phyloP scores from a whole-genome alignment of 2,329 filamentous ascomycete species.

The Diatrype stigma region DNA sequence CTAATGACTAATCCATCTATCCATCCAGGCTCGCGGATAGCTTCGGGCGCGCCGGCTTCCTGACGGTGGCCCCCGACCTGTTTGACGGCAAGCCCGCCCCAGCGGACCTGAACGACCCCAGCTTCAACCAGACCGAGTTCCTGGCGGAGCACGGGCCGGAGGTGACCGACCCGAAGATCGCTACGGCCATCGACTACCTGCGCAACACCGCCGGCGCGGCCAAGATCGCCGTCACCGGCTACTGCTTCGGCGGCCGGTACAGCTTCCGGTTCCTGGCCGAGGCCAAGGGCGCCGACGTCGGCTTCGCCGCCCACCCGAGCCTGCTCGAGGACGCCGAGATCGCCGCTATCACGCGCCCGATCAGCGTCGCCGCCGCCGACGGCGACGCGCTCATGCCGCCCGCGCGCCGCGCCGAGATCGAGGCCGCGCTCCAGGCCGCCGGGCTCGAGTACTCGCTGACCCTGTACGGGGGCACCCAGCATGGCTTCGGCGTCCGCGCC shows the following conservation, averaged over 20 bases:
- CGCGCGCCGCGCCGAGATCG: constrained; percentile 51
- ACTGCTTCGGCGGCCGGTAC: constrained; percentile 62
- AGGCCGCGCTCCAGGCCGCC: constrained; percentile 53
- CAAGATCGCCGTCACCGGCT: constrained; percentile 54
- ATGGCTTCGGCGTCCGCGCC: constrained; percentile 70
- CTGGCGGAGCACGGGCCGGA: constrained; percentile 34
- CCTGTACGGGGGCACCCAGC: constrained; percentile 63
- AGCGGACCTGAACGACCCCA: constrained; percentile 23
- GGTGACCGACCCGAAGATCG: constrained; percentile 43
- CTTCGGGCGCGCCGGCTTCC: constrained; percentile 32
- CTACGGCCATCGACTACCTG: constrained; percentile 41
- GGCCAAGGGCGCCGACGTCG: constrained; percentile 52
- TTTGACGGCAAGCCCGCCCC: constrained; percentile 30
- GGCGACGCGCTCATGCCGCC: constrained; percentile 56
- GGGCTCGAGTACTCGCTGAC: constrained; percentile 62
- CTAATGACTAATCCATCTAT: too few species aligned
- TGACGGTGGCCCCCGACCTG: constrained; percentile 30
- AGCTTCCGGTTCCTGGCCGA: constrained; percentile 48
- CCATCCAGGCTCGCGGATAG: constrained; percentile 27
- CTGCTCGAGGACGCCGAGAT: constrained; percentile 58
- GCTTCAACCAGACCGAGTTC: constrained; percentile 21
- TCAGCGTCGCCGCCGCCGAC: constrained; percentile 61
- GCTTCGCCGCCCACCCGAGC: constrained; percentile 62
- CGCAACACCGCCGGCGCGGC: constrained; percentile 43
- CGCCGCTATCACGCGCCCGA: constrained; percentile 49